Evolutionary conservation across 148 eudicot species (phyloP), one percentile per base, ranked within the genome.

Genomic region (Rhododendron ferrugineum): DNA sequence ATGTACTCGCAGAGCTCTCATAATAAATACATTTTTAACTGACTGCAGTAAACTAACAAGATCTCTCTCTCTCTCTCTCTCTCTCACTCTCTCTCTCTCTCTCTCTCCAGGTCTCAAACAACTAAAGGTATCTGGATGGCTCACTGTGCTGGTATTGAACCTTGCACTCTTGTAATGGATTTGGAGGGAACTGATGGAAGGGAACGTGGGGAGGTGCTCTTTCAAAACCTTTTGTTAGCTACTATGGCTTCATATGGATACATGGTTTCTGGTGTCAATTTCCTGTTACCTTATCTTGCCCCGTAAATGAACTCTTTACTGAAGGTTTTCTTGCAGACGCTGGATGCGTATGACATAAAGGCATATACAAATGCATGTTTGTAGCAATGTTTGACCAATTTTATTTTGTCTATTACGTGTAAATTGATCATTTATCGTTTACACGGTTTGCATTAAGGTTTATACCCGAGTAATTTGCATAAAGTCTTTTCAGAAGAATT

Each of bases 111-210:
- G 96, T 94, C 98, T 86, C 98, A 97, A 89, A 97, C 99, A 70
- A 97, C 99, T 68, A 97, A 95, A 89, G 99, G 99, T 40, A 97
- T 95, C 82, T 97, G 99, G 99, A 30, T 95, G 92, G 98, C 99
- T 72, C 91, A 74, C 50, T 95, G 99, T 90, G 94, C 88, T 85
- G 99, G 96, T 50, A 93, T 97, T 89, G 99, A 97, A 86, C 99
- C 99, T 83, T 90, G 93, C 85, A 97, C 98, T 34, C 88, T 97
- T 87, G 98, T 97, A 16, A 97, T 97, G 99, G 99, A 97, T 93
- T 89, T 95, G 91, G 99, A 97, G 93, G 99, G 99, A 81, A 97
- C 98, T 56, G 99, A 97, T 88, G 99, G 99, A 85, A 93, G 99
- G 93, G 99, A 97, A 92, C 91, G 99, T 84, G 99, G 99, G 88